phyloP scores from a whole-genome alignment of 1,284 basidiomycete genomes.

The Trichosporon asahii region DNA sequence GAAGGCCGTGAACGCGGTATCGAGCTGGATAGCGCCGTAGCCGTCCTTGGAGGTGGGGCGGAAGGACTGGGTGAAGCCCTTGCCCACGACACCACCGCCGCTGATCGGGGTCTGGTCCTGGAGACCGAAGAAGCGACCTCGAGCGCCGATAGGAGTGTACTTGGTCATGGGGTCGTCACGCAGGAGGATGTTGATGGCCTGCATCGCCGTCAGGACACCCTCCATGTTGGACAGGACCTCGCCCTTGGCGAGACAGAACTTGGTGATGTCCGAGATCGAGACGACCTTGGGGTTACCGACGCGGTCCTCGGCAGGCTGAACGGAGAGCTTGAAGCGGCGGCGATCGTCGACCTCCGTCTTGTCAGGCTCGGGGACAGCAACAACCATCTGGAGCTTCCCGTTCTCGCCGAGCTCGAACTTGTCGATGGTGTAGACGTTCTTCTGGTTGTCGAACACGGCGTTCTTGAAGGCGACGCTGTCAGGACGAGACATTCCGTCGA shows the following conservation, averaged over 20 bases:
- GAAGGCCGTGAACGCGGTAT: conserved; percentile 51
- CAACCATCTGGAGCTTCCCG: conserved; percentile 37
- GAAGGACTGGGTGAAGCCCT: conserved; percentile 50
- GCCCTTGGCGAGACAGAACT: conserved; percentile 41
- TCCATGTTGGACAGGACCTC: conserved; percentile 23
- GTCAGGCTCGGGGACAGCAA: conserved; percentile 45
- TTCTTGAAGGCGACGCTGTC: conserved; percentile 31
- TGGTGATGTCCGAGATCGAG: conserved; percentile 41
- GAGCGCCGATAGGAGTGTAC: conserved; percentile 46
- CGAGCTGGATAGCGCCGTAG: conserved; percentile 42
- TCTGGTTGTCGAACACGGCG: conserved; percentile 44
- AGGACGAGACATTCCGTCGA: conserved; percentile 18
- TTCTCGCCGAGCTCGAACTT: conserved; percentile 28
- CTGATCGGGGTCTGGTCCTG: conserved; percentile 37
- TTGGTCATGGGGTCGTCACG: conserved; percentile 40
- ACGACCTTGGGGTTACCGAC: conserved; percentile 29
- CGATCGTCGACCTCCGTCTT: conserved; percentile 35
- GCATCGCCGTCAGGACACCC: conserved; percentile 35
- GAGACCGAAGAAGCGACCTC: conserved; percentile 44
- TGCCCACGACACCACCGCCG: conserved; percentile 44
- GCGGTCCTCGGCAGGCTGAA: conserved; percentile 25
- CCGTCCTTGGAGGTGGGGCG: conserved; percentile 33
- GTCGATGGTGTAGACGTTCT: conserved; percentile 44
- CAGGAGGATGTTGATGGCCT: conserved; percentile 47
- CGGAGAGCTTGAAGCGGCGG: conserved; percentile 43